phyloP scores from a whole-genome alignment of 148 eudicot species.

The Vaccinium darrowii region DNA sequence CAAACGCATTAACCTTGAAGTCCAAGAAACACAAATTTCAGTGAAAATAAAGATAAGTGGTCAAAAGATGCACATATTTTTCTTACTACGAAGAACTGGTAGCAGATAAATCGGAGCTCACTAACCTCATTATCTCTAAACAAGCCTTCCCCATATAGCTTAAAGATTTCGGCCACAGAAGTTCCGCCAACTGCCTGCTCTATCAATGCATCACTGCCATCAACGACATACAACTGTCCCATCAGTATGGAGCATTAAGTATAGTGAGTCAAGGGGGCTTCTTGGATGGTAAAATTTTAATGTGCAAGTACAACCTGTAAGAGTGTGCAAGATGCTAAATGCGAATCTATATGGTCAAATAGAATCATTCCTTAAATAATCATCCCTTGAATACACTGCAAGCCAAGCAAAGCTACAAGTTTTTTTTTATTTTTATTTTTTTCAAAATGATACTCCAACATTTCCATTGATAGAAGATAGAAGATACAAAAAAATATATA shows the following conservation, averaged over 20 bases:
- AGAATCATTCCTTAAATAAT: not conserved
- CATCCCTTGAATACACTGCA: not conserved
- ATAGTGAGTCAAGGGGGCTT: not conserved
- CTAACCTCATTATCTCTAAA: slow-evolving; percentile 91
- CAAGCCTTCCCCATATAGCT: slow-evolving; percentile 74
- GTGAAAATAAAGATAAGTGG: not conserved
- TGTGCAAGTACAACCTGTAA: not conserved
- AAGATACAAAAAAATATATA: not conserved
- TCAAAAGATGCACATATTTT: not conserved
- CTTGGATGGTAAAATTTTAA: not conserved
- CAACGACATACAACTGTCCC: slow-evolving; percentile 18
- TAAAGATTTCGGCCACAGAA: slow-evolving; percentile 83
- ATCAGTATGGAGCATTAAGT: slow-evolving; percentile 10
- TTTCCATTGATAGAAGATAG: too few relatives aligned
- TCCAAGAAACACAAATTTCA: not conserved
- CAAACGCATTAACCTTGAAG: not conserved
- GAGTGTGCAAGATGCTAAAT: not conserved
- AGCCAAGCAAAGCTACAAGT: not conserved
- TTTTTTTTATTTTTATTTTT: too few relatives aligned
- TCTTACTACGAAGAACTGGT: not conserved
- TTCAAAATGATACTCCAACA: too few relatives aligned
- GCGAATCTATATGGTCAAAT: not conserved
- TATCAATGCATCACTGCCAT: slow-evolving; percentile 63
- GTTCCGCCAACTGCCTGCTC: slow-evolving; percentile 65
- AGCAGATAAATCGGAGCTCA: slow-evolving; percentile 7